Percentiles rank a stretch among this genome's conserved stretches.
Conservation (phyloP, 73 alveolate genomes). For the Tetrahymena borealis region DNA sequence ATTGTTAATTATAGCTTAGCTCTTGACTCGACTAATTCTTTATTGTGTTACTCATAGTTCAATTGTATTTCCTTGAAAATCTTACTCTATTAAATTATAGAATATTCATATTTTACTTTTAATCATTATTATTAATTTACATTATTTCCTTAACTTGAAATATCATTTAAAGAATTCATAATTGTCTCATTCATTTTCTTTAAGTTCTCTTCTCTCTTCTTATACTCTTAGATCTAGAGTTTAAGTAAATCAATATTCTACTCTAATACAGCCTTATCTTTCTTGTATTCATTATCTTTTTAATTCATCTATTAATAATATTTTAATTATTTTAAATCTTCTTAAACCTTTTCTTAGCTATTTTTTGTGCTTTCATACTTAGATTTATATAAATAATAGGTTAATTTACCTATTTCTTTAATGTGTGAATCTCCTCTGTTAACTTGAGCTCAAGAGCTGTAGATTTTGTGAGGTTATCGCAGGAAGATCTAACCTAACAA, state of each 20-base stretch:
- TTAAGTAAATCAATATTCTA: not conserved
- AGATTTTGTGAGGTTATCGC: not conserved
- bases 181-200: not conserved
- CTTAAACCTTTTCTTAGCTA: too few relatives aligned
- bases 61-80: not conserved
- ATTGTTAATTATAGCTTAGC: not conserved
- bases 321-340: not conserved
- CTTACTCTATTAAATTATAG: not conserved
- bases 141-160: not conserved
- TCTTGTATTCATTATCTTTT: not conserved
- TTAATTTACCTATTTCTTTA: not conserved
- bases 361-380: too few relatives aligned
- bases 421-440: not conserved
- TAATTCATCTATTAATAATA: not conserved
- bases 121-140: not conserved
- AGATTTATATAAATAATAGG: too few relatives aligned
- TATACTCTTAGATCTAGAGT: not conserved
- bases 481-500: not conserved
- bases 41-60: not conserved
- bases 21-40: not conserved
- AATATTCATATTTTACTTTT: not conserved
- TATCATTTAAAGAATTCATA: not conserved
- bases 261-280: not conserved
- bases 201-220: not conserved
- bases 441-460: not conserved